These are phyloP conservation scores for Botrytis squamosa DNA, from an alignment of 2,329 filamentous ascomycete species.

Conservation along the genomic window DNA sequence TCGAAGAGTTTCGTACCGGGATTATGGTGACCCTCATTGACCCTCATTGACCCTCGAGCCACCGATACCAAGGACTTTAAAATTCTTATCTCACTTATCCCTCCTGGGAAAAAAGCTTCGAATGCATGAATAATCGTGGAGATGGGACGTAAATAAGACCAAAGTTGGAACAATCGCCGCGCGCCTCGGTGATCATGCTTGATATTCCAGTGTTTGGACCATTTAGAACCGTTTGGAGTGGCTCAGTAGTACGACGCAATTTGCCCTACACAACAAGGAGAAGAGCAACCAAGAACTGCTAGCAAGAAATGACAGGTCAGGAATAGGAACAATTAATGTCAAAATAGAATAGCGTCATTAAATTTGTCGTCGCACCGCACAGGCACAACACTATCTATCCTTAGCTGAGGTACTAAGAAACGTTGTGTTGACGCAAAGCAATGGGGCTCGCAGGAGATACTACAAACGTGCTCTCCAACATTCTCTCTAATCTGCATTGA, in stretches of 20 bases:
- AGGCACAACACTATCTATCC: slow-evolving; percentile 9
- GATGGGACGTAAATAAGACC: slow-evolving; percentile 17
- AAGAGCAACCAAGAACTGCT: not conserved
- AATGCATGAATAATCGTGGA: slow-evolving; percentile 17
- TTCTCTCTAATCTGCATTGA: not conserved
- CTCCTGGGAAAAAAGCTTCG: slow-evolving; percentile 6
- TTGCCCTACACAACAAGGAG: not conserved
- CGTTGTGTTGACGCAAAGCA: slow-evolving; percentile 15
- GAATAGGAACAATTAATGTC: slow-evolving; percentile 11
- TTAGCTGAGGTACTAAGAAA: slow-evolving; percentile 2
- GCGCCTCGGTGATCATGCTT: slow-evolving; percentile 19
- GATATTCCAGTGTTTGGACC: slow-evolving; percentile 12
- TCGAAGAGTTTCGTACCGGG: slow-evolving; percentile 21
- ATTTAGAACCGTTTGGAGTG: slow-evolving; percentile 11
- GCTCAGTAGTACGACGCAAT: not conserved
- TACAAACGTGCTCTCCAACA: not conserved
- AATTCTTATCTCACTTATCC: slow-evolving; percentile 12
- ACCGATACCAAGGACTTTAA: slow-evolving; percentile 8
- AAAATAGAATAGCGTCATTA: slow-evolving; percentile 6
- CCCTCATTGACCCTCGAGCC: slow-evolving; percentile 18
- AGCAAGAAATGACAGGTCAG: slow-evolving; percentile 14
- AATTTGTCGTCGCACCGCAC: slow-evolving; percentile 1
- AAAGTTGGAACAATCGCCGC: slow-evolving; percentile 21
- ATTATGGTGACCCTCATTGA: slow-evolving; percentile 14
- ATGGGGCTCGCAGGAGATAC: slow-evolving; percentile 6